Conservation (phyloP, 1,139 yeast genomes). For the Scheffersomyces segobiensis region DNA sequence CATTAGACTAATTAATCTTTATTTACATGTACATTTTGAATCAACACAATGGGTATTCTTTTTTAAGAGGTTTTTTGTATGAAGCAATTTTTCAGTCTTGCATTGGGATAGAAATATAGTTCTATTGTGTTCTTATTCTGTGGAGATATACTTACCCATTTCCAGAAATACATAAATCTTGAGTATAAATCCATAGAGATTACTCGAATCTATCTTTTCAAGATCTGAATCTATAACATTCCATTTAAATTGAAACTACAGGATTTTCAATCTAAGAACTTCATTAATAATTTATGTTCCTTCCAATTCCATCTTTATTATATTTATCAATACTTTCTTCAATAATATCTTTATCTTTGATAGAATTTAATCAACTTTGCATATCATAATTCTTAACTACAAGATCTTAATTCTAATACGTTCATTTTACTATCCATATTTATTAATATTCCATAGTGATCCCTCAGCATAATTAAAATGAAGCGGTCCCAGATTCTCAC, state of each 20-base stretch:
- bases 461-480: not conserved
- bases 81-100: not conserved
- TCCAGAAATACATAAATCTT: not conserved
- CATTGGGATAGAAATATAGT: not conserved
- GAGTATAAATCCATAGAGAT: not conserved
- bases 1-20: not conserved
- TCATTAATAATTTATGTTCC: not conserved
- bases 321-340: too few relatives aligned
- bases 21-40: not conserved
- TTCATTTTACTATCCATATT: not conserved
- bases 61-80: not conserved
- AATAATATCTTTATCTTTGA: not conserved
- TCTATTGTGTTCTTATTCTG: not conserved
- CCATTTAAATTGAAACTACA: not conserved
- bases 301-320: not conserved
- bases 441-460: not conserved
- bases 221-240: not conserved
- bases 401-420: not conserved
- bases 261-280: not conserved
- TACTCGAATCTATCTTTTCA: not conserved
- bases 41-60: not conserved
- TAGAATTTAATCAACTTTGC: not conserved
- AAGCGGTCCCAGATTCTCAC: slow-evolving; percentile 34
- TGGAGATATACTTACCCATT: not conserved
- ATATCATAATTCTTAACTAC: not conserved